Conservation (phyloP, 139 green algal species). For the Chlorella ohadii region DNA sequence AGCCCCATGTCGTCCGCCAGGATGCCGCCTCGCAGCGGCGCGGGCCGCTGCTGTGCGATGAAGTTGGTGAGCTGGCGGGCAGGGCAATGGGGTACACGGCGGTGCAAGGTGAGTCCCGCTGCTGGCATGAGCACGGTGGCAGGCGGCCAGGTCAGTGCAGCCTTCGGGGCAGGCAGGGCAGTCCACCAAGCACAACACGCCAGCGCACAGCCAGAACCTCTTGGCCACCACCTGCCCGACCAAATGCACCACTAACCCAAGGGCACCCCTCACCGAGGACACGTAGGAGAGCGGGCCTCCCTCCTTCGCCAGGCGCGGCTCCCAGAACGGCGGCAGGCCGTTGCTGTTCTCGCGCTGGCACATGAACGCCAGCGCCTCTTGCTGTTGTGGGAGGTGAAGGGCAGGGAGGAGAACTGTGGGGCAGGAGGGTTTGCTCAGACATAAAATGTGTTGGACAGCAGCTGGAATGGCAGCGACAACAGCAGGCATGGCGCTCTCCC, state of each 20-base stretch:
- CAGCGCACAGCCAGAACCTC: too few species aligned
- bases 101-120: too few species aligned
- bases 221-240: too few species aligned
- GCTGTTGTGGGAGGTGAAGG: too few species aligned
- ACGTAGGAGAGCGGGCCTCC: conserved; percentile 15
- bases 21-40: conserved; percentile 70
- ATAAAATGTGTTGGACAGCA: too few species aligned
- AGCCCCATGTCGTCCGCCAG: conserved; percentile 84
- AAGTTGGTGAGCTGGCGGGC: conserved; percentile 56
- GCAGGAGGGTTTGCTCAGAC: too few species aligned
- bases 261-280: background rate
- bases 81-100: background rate
- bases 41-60: conserved; percentile 20
- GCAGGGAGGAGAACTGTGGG: too few species aligned
- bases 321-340: conserved; percentile 71
- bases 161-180: too few species aligned
- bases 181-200: too few species aligned
- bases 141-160: background rate
- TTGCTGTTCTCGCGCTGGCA: conserved; percentile 69
- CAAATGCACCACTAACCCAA: background rate
- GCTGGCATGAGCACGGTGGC: background rate
- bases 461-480: background rate
- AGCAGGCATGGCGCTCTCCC: background rate
- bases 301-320: conserved; percentile 12
- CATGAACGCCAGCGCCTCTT: conserved; percentile 76